Base-by-base conservation (phyloP, 1,284 basidiomycete species). In the Puccinia triticina region DNA sequence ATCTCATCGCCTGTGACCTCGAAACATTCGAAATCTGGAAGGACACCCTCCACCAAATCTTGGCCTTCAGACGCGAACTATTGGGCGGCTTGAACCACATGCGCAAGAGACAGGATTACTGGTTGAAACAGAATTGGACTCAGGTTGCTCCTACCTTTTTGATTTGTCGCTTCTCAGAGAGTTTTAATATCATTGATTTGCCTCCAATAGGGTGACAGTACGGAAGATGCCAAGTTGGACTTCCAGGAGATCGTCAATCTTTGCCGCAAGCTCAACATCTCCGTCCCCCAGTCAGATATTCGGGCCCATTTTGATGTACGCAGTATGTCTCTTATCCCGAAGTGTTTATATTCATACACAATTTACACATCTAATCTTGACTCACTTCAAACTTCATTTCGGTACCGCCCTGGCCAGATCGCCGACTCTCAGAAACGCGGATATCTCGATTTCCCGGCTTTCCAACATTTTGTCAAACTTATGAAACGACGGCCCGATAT, bases 401-500 rank as follows among this genome's bases (percentile, higher is more conserved):
- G 34, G 34, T 32, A 78, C 11, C 1, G 21, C 14, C 12, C 34
- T 64, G 0, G 37, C 0, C 43, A 91, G 89, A 91, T 80, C 88
- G 92, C 93, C 0, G 94, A 96, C 86, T 87, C 87, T 5, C 88
- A 90, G 61, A 88, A 90, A n/a, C 89, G 89, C 1, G 91, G 90
- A 3, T 93, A 89, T 83, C 90, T 99, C 57, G 92, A 95, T 87
- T 95, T 96, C 86, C 86, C 90, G 1, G 92, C 93, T 83, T 98
- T 98, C 86, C 92, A 93, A 84, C 89, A 89, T 21, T 95, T 98
- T 84, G 93, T 98, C 84, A 93, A 92, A 86, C 88, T 93, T 10
- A 89, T 97, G 77, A 96, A 96, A 86, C 89, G 90, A 1, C 90
- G 96, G 29, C 91, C 92, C 0, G 96, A 98, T 84, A 88, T 98